phyloP scores from a whole-genome alignment of 768 basidiomycete species.

The Boletus vermiculosoides region DNA sequence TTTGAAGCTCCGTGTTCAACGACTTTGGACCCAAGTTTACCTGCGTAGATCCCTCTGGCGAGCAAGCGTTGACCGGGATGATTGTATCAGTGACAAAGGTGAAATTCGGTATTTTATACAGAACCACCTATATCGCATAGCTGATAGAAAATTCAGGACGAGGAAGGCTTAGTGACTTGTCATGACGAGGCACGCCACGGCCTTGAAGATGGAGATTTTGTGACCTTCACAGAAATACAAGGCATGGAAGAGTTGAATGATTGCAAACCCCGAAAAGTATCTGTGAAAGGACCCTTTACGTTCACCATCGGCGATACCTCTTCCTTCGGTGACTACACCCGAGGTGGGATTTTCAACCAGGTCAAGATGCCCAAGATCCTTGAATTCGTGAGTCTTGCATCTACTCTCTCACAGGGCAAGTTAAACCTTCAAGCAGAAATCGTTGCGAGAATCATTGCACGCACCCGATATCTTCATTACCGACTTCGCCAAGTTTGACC shows the following conservation, averaged over 20 bases:
- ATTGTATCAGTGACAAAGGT: slow-evolving; percentile 92
- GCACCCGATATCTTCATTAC: slow-evolving; percentile 88
- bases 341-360: slow-evolving; percentile 94
- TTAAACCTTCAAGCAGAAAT: slow-evolving; percentile 61
- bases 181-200: slow-evolving; percentile 97
- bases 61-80: slow-evolving; percentile 92
- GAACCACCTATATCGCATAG: background rate
- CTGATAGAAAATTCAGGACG: slow-evolving; percentile 47
- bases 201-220: slow-evolving; percentile 97
- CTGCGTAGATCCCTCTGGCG: slow-evolving; percentile 97
- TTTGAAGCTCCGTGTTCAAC: slow-evolving; percentile 81
- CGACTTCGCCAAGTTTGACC: slow-evolving; percentile 97
- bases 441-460: slow-evolving; percentile 79
- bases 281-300: slow-evolving; percentile 96
- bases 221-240: slow-evolving; percentile 94
- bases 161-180: slow-evolving; percentile 92
- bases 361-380: slow-evolving; percentile 98
- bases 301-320: slow-evolving; percentile 94
- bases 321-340: slow-evolving; percentile 68
- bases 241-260: slow-evolving; percentile 92
- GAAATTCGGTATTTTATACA: slow-evolving; percentile 4
- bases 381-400: slow-evolving; percentile 70
- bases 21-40: slow-evolving; percentile 96
- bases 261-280: slow-evolving; percentile 87
- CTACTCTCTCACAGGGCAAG: background rate